These are phyloP conservation scores for Cucumis cinereus DNA, from an alignment of 306 rosid genomes.

Conservation along the genomic window DNA sequence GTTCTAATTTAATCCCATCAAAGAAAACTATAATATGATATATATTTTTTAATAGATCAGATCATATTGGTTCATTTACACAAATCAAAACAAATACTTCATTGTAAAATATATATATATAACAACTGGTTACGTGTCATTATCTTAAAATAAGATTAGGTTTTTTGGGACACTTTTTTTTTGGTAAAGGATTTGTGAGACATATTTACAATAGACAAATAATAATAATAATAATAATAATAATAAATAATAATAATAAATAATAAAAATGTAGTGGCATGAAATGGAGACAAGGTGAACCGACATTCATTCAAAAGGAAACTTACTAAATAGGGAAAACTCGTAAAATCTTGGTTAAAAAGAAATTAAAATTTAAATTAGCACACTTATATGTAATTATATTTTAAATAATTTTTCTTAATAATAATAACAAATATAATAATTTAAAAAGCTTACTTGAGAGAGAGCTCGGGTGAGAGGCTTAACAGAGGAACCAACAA, in stretches of 20 bases:
- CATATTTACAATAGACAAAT: not conserved
- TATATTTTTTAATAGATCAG: too few species aligned
- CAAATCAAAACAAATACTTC: not conserved
- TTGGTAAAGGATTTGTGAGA: not conserved
- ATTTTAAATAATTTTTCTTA: too few species aligned
- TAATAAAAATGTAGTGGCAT: not conserved
- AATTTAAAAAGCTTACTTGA: constrained; percentile 17
- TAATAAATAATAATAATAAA: not conserved
- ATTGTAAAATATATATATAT: too few species aligned
- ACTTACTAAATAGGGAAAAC: not conserved
- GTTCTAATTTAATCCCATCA: not conserved
- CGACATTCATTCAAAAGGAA: not conserved
- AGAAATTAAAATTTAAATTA: too few species aligned
- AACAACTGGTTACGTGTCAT: too few species aligned
- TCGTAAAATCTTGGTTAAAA: not conserved
- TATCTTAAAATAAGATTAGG: too few species aligned
- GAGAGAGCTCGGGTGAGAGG: constrained; percentile 30
- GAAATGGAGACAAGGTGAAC: not conserved
- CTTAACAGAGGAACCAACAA: constrained; percentile 14
- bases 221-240: not conserved
- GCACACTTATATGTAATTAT: too few species aligned
- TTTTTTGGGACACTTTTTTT: too few species aligned
- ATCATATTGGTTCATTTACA: not conserved
- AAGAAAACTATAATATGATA: too few species aligned
- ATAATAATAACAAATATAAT: too few species aligned